Evolutionary conservation across 2,329 filamentous ascomycete species (phyloP).

Genomic region (Ophiocordyceps camponoti-rufipedis): DNA sequence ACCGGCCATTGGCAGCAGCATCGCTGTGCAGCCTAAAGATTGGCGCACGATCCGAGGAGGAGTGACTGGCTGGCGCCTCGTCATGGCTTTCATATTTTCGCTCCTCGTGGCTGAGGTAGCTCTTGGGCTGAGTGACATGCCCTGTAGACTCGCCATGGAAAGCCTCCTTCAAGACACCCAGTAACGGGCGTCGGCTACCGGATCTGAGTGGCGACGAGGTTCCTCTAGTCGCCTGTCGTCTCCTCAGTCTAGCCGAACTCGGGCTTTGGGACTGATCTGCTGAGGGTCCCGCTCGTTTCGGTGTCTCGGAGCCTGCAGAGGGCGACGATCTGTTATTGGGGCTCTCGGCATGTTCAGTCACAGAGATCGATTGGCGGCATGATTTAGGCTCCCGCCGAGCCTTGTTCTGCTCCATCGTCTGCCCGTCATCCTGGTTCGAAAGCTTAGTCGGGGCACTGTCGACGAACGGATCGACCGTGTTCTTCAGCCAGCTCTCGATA

Average conservation of each 20-base stretch:
- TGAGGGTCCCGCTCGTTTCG: slow-evolving; percentile 5
- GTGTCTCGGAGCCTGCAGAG: slow-evolving; percentile 3
- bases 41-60: slow-evolving; percentile 4
- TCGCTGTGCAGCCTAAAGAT: background rate
- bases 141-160: slow-evolving; percentile 42
- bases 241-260: slow-evolving; percentile 26
- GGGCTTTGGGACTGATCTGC: slow-evolving; percentile 11
- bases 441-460: slow-evolving; percentile 14
- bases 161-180: slow-evolving; percentile 41
- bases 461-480: slow-evolving; percentile 43
- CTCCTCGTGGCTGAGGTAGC: slow-evolving; percentile 30
- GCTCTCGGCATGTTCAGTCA: slow-evolving; percentile 1
- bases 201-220: slow-evolving; percentile 29
- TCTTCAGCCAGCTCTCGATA: slow-evolving; percentile 48
- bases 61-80: slow-evolving; percentile 6
- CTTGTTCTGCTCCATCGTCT: background rate
- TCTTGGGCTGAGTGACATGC: slow-evolving; percentile 23
- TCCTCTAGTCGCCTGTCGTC: slow-evolving; percentile 36
- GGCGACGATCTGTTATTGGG: slow-evolving; percentile 1
- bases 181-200: slow-evolving; percentile 29
- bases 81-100: slow-evolving; percentile 10
- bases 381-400: background rate
- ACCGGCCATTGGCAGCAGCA: background rate
- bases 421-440: background rate
- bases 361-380: slow-evolving; percentile 1